Evolutionary conservation across 306 rosid species (phyloP), one percentile per base, ranked within the genome.

Genomic region (Trifolium repens): DNA sequence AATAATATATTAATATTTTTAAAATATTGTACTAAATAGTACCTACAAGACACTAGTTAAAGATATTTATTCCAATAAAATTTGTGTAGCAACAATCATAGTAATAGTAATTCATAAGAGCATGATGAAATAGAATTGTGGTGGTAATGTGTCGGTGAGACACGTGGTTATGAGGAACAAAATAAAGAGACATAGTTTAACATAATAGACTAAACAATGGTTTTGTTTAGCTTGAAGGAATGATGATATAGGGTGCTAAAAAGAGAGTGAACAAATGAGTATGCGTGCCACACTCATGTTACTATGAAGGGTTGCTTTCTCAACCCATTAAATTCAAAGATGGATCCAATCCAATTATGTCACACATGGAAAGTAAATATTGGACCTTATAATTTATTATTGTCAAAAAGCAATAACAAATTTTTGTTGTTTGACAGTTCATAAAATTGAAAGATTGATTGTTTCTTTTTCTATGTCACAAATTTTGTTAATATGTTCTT

Each of bases 261-360:
- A 84, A 87, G 89, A 34, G 77, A 62, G 53, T 76, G 68, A 82
- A 80, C 83, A 88, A 81, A 81, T 87, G 82, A 79, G 87, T 80
- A 79, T 87, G 91, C 84, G 78, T 78, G 90, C 85, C 82, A 79
- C 80, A 80, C 82, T 84, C 60, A 75, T 82, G 81, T 74, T 70
- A 69, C 73, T 85, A 67, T 60, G 83, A 83, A 85, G 72, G 74
- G 85, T 79, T 76, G 80, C 90, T 82, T 82, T 86, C 84, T 72
- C 65, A 46, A 37, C 84, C 85, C 84, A 86, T 85, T 76, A 73
- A 70, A 44, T 73, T 50, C 57, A 54, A 73, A 13, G n/a, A 50
- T 79, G 63, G 68, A 32, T 32, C 35, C 35, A 32, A 32, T 32
- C 35, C 5, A 32, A 32, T 32, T 32, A 32, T 32, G 35, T 32